These are phyloP conservation scores for Leptomonas seymouri DNA, from an alignment of 208 protist species.

Conservation along the genomic window DNA sequence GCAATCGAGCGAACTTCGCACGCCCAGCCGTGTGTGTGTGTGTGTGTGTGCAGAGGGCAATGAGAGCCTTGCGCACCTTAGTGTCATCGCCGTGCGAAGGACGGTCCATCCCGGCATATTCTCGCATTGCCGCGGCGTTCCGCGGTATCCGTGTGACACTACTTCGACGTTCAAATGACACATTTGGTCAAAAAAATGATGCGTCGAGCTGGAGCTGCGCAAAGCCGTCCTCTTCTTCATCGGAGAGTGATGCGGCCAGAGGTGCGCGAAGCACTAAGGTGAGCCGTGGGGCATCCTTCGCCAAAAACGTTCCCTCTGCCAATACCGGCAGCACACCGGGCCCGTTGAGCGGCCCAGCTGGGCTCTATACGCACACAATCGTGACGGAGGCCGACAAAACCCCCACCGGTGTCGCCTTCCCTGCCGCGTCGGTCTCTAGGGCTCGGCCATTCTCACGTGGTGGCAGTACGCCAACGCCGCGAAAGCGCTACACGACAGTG, in stretches of 20 bases:
- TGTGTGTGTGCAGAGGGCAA: too few relatives aligned
- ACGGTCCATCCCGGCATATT: not conserved
- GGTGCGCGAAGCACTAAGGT: not conserved
- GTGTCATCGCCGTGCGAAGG: not conserved
- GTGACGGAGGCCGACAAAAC: constrained; percentile 35
- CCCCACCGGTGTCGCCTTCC: constrained; percentile 30
- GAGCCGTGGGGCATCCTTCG: constrained; percentile 13
- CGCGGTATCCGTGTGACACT: constrained; percentile 1
- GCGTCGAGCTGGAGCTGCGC: too few relatives aligned
- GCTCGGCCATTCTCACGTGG: constrained; percentile 6
- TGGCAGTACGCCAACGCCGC: not conserved
- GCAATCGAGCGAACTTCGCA: too few relatives aligned
- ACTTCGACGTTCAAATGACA: not conserved
- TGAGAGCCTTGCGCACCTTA: too few relatives aligned
- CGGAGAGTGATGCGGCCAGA: not conserved
- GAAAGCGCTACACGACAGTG: constrained; percentile 17
- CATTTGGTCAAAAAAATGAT: not conserved
- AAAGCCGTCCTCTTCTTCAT: not conserved
- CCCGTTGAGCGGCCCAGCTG: constrained; percentile 5
- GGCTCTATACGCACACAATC: constrained; percentile 47
- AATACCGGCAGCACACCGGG: not conserved
- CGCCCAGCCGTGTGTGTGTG: too few relatives aligned
- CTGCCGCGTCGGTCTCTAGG: not conserved
- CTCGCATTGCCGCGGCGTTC: not conserved
- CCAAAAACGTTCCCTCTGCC: not conserved